A percentile compares a stretch with the other conserved stretches of the same genome.
Conservation (phyloP, 2,329 filamentous ascomycete species). For the Alternaria tenuissima region DNA sequence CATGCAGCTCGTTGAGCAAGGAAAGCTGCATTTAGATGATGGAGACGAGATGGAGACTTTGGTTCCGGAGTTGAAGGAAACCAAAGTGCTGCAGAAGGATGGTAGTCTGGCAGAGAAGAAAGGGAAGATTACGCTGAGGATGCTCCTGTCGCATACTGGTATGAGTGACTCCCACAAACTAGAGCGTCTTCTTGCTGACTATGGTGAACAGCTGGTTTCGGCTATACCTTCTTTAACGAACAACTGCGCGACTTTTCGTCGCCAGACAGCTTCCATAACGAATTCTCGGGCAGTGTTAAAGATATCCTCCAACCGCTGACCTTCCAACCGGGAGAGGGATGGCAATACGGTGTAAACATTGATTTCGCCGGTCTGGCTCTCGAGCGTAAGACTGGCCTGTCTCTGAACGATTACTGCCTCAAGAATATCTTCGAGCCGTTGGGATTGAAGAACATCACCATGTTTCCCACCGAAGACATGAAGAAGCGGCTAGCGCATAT, state of each 20-base stretch:
- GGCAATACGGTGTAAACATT: conserved; percentile 62
- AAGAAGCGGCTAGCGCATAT: conserved; percentile 64
- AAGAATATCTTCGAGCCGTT: conserved; percentile 56
- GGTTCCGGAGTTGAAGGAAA: conserved; percentile 47
- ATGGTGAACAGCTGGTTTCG: conserved; percentile 50
- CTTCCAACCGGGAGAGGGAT: conserved; percentile 68
- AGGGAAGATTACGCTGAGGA: conserved; percentile 58
- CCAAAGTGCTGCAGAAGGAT: conserved; percentile 46
- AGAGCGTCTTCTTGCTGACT: neutral
- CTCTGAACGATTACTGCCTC: conserved; percentile 55
- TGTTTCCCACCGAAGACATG: conserved; percentile 66
- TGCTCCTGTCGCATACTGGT: conserved; percentile 58
- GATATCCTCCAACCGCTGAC: conserved; percentile 65
- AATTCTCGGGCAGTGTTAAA: conserved; percentile 63
- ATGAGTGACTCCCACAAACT: neutral
- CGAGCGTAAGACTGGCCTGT: conserved; percentile 54
- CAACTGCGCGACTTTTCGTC: conserved; percentile 54
- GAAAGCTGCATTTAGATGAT: conserved; percentile 40
- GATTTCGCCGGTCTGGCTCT: conserved; percentile 59
- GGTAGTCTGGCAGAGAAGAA: conserved; percentile 50
- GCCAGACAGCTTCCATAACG: conserved; percentile 59
- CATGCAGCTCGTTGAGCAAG: conserved; percentile 48
- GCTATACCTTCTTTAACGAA: conserved; percentile 59
- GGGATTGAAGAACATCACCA: conserved; percentile 59
- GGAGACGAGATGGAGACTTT: conserved; percentile 35